Base-by-base conservation (phyloP, 108 stramenopile genomes). In the Pelagomonas calceolata region DNA sequence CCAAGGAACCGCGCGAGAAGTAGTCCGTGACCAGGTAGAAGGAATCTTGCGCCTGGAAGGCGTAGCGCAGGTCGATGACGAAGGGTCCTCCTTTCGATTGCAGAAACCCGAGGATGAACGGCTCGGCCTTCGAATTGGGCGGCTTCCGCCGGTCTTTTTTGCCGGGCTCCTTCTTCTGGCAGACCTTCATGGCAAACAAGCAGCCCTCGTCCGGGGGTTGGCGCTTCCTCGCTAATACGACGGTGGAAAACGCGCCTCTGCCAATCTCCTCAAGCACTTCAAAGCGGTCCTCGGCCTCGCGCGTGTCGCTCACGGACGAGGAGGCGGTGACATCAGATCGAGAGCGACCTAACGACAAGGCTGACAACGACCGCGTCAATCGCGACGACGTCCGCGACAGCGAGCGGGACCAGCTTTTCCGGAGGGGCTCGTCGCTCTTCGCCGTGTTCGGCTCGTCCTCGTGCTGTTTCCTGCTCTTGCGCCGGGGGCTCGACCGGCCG, bases 181-280 rank as follows among this genome's bases (percentile, higher is more conserved):
- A 45, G 32, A 81, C 34, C 72, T 77, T 77, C 66, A 77, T 72
- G 0, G 76, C 76, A 66, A 45, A 77, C 29, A 72, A n/a, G 7
- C 33, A 4, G 30, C 33, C 32, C 32, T 64, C 72, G 31, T 46
- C 63, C 44, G 21, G 16, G 9, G 70, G 33, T 3, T 4, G 17
- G 17, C 14, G 16, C 17, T 60, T 44, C 29, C 81, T 73, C 51
- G 68, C 80, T 36, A 70, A 74, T 12, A 83, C 70, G 16, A 85
- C 84, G 33, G 76, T 76, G 63, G 82, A 82, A 68, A 81, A 85
- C 4, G 82, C 82, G 3, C 84, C 84, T 66, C 77, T 73, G 3
- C 84, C 84, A n/a, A 85, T 81, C 30, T 81, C 82, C 36, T 65
- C 60, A n/a, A 83, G 69, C 35, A 80, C 69, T 26, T 80, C 80